A percentile compares a stretch with the other conserved stretches of the same genome.
Evolutionary conservation across 441 rosid genomes (phyloP).

Genomic region (Capsella rubella): DNA sequence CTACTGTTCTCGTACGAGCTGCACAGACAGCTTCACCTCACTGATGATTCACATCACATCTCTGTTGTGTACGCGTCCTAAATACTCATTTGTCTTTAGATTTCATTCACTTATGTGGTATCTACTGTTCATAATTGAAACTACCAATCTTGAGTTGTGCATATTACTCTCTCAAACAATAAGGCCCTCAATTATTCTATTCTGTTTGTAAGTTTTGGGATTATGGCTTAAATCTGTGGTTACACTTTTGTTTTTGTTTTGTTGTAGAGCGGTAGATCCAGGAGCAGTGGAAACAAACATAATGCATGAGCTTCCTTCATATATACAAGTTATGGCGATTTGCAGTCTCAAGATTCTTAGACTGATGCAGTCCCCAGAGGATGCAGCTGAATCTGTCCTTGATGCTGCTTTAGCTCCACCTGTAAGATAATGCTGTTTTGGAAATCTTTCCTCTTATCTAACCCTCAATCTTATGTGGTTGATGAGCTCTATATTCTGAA

Average conservation of each 20-base stretch:
- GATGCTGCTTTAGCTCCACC: constrained; percentile 91
- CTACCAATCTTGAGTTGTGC: not conserved
- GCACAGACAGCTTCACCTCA: constrained; percentile 59
- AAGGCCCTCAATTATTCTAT: not conserved
- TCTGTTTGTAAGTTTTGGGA: not conserved
- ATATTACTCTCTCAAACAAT: not conserved
- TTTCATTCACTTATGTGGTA: not conserved
- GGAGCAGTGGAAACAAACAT: constrained; percentile 84
- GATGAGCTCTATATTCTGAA: constrained; percentile 22
- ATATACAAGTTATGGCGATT: constrained; percentile 56
- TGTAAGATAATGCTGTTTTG: constrained; percentile 50
- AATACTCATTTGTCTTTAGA: constrained; percentile 5
- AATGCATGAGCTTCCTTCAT: constrained; percentile 86
- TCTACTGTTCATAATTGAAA: not conserved
- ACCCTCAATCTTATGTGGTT: constrained; percentile 18
- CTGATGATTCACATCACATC: constrained; percentile 55
- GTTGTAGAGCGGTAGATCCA: constrained; percentile 86
- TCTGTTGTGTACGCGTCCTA: constrained; percentile 71
- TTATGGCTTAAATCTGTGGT: not conserved
- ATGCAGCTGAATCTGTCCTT: constrained; percentile 69
- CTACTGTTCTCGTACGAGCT: constrained; percentile 85
- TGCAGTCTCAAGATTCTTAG: constrained; percentile 55
- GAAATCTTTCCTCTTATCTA: constrained; percentile 23
- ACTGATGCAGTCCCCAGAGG: constrained; percentile 67
- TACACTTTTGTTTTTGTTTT: constrained; percentile 4